Evolutionary conservation across 306 rosid species (phyloP), one percentile per base, ranked within the genome.

Genomic region (Prunus padus): DNA sequence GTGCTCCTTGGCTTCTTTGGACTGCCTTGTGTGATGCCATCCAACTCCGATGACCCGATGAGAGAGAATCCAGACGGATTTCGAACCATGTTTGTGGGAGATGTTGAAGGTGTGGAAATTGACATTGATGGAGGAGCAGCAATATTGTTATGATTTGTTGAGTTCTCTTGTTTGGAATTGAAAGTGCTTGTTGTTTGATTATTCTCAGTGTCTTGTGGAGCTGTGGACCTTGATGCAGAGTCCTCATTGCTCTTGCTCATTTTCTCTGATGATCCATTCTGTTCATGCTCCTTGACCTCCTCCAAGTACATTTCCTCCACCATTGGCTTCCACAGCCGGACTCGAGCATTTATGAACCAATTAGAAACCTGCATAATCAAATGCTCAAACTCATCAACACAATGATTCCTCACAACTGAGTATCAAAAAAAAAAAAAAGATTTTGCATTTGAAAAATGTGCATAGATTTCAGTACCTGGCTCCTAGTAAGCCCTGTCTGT

Each of bases 241-340:
- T 87, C 90, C 33, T 92, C 96, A 63, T 76, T 79, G 75, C 79
- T 87, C 71, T 87, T 92, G 86, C 86, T 84, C 68, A 82, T 72
- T 67, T 88, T 89, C 20, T 91, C 91, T 40, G 84, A 90, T 5
- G 90, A 80, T 3, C 80, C 89, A 56, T 88, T 90, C 76, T 82
- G 75, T 55, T 89, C 97, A 16, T 92, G 89, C 46, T 92, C 97
- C 82, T 95, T 95, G 80, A 86, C 82, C 73, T 92, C 97, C 72
- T 95, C 99, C 80, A 63, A 0, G 82, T 95, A 95, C 99, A 95
- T 90, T 79, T 95, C 99, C 78, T 95, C 99, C 75, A 95, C 99
- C 99, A 95, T 95, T 70, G 99, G 99, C 80, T 95, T 92, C 99
- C 99, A 95, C 4, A 95, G 90, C 59, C 99, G 85, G 77, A 95